Evolutionary conservation across 2,329 filamentous ascomycete species (phyloP).

Genomic region (Fusarium sp.): DNA sequence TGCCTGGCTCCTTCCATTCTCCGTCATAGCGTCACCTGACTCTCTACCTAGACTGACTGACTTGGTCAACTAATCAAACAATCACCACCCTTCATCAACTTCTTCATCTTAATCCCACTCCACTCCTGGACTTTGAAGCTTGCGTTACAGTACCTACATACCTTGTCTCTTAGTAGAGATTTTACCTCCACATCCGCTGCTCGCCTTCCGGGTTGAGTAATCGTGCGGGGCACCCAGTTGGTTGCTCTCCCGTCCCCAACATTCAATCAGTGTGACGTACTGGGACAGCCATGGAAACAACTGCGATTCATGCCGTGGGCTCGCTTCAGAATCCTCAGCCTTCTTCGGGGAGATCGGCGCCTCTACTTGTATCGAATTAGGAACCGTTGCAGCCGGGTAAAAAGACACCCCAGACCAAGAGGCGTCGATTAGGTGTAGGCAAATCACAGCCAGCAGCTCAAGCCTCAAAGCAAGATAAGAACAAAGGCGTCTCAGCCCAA

Average conservation of each 20-base stretch:
- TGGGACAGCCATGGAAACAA: slow-evolving; percentile 1
- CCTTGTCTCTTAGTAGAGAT: not conserved
- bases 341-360: slow-evolving; percentile 10
- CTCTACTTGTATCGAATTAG: slow-evolving; percentile 9
- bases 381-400: slow-evolving; percentile 14
- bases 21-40: slow-evolving; percentile 12
- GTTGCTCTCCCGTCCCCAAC: slow-evolving; percentile 25
- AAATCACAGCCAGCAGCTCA: slow-evolving; percentile 1
- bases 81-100: not conserved
- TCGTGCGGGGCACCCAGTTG: slow-evolving; percentile 16
- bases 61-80: slow-evolving; percentile 12
- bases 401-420: slow-evolving; percentile 1
- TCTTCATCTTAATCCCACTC: slow-evolving; percentile 23
- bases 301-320: slow-evolving; percentile 8
- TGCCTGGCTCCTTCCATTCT: not conserved
- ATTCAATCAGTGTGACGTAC: slow-evolving; percentile 23
- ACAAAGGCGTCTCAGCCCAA: slow-evolving; percentile 10
- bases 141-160: not conserved
- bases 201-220: slow-evolving; percentile 7
- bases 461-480: slow-evolving; percentile 6
- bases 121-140: slow-evolving; percentile 4
- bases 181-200: slow-evolving; percentile 9
- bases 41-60: not conserved
- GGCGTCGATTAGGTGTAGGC: slow-evolving; percentile 2
- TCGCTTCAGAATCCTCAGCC: slow-evolving; percentile 14